phyloP scores from a whole-genome alignment of 306 rosid species.

The Spatholobus suberectus region DNA sequence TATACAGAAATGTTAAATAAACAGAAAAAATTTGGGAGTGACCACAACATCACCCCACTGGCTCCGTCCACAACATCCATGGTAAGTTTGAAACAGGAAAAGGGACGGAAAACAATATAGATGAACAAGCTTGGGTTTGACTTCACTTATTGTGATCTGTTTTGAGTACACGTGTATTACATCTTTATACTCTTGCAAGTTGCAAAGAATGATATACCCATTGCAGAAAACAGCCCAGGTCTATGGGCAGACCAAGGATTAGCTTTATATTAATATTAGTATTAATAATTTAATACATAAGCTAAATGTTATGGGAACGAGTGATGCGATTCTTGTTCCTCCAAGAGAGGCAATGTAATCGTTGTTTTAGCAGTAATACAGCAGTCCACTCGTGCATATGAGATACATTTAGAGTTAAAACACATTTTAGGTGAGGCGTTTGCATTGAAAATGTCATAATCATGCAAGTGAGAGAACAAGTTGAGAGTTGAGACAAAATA shows the following conservation, averaged over 20 bases:
- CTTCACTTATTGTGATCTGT: neutral
- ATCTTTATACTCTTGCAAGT: constrained; percentile 5
- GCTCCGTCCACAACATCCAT: neutral
- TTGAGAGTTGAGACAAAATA: constrained; percentile 14
- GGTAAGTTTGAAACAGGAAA: neutral
- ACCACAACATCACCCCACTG: too few species aligned
- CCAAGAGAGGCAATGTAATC: neutral
- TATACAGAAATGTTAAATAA: too few species aligned
- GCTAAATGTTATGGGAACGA: neutral
- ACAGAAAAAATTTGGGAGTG: too few species aligned
- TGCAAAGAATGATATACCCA: neutral
- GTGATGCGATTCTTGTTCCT: constrained; percentile 24
- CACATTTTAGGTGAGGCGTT: constrained; percentile 14
- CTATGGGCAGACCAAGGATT: neutral
- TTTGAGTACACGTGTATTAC: neutral
- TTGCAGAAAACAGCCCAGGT: neutral
- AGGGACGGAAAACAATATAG: neutral
- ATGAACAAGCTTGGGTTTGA: neutral
- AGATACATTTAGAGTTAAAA: neutral
- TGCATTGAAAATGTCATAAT: constrained; percentile 24
- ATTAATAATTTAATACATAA: neutral
- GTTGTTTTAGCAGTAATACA: neutral
- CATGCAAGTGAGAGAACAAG: constrained; percentile 13
- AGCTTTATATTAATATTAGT: neutral
- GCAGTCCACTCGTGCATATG: neutral